phyloP scores from a whole-genome alignment of 2,329 filamentous ascomycete genomes.

The Fusarium mangiferae region DNA sequence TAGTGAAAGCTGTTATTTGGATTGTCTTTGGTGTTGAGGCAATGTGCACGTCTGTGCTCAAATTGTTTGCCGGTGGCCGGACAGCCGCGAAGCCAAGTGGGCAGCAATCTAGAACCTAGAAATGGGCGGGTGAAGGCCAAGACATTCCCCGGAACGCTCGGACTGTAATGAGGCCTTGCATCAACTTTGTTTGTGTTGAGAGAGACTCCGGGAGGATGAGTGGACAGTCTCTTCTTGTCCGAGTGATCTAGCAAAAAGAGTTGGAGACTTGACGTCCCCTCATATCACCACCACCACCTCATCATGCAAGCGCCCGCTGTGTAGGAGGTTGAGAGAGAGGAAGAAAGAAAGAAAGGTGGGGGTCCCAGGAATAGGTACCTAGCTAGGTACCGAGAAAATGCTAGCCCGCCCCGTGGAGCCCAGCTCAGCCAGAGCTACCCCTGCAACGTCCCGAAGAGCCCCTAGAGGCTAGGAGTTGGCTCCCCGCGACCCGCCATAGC shows the following conservation, averaged over 20 bases:
- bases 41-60: slow-evolving; percentile 14
- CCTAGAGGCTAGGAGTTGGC: slow-evolving; percentile 30
- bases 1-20: neutral
- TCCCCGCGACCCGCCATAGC: slow-evolving; percentile 41
- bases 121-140: slow-evolving; percentile 2
- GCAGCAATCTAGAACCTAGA: slow-evolving; percentile 35
- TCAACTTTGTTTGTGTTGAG: neutral
- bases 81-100: slow-evolving; percentile 30
- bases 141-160: slow-evolving; percentile 32
- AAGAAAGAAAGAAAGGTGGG: neutral
- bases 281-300: neutral
- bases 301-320: slow-evolving; percentile 23
- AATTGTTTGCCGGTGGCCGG: slow-evolving; percentile 24
- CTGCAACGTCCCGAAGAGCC: slow-evolving; percentile 35
- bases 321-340: neutral
- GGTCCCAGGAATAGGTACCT: slow-evolving; percentile 28
- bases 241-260: neutral
- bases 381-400: slow-evolving; percentile 38
- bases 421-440: slow-evolving; percentile 31
- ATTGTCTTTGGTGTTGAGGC: slow-evolving; percentile 22
- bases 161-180: slow-evolving; percentile 2
- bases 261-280: neutral
- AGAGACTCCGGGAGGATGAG: neutral
- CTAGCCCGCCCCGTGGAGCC: neutral
- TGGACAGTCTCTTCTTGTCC: neutral